phyloP scores from a whole-genome alignment of 768 basidiomycete genomes.

The Clavulina sp. region DNA sequence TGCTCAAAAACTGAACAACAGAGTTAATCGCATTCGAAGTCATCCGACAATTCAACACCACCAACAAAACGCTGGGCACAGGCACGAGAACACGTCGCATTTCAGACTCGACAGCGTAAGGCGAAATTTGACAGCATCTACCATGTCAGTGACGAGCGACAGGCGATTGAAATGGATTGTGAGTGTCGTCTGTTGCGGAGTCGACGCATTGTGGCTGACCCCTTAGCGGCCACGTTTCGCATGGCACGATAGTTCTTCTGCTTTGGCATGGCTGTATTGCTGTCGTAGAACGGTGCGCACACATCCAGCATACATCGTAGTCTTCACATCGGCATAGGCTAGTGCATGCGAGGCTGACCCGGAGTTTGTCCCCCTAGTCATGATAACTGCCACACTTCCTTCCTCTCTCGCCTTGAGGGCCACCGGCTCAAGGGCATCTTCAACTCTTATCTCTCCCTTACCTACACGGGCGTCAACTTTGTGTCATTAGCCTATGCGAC shows the following conservation, averaged over 20 bases:
- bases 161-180: background rate
- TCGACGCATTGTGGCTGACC: background rate
- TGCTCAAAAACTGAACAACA: no score
- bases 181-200: no score
- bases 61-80: no score
- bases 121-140: no score
- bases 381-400: conserved; percentile 77
- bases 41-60: no score
- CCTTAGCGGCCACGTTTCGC: background rate
- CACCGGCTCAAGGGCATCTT: conserved; percentile 43
- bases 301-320: background rate
- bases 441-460: conserved; percentile 44
- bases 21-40: no score
- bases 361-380: conserved; percentile 29
- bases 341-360: background rate
- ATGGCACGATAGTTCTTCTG: conserved; percentile 44
- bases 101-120: no score
- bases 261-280: conserved; percentile 61
- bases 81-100: no score
- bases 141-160: no score
- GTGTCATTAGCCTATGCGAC: conserved; percentile 61
- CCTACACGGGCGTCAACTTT: conserved; percentile 47
- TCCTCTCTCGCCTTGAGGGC: conserved; percentile 46
- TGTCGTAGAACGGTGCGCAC: conserved; percentile 77
- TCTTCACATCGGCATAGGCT: no score